Evolutionary conservation across 192 early-diverging fungal species (phyloP).

Genomic region (Gigaspora rosea): DNA sequence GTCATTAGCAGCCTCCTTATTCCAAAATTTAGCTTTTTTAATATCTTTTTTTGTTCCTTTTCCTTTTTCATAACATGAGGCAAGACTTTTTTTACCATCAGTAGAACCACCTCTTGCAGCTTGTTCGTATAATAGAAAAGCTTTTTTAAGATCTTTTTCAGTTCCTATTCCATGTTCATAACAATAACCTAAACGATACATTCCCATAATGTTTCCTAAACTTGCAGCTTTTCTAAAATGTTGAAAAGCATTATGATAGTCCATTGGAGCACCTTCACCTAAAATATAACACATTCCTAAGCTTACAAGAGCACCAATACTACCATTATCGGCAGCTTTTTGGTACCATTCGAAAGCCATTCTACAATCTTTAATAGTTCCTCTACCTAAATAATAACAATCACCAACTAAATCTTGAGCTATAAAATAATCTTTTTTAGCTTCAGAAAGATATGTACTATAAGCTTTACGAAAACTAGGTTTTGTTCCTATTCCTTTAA

Average conservation of each 20-base stretch:
- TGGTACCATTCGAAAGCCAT: neutral
- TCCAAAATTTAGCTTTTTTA: slow-evolving; percentile 35
- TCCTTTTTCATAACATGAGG: slow-evolving; percentile 42
- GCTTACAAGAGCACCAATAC: neutral
- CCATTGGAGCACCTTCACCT: neutral
- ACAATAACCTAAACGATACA: neutral
- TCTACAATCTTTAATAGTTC: neutral
- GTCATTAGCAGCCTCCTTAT: slow-evolving; percentile 40
- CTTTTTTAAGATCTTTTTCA: neutral
- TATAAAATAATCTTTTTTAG: neutral
- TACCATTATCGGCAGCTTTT: neutral
- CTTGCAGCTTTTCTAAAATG: neutral
- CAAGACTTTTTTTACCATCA: slow-evolving; percentile 38
- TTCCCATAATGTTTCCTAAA: neutral
- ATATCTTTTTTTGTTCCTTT: slow-evolving; percentile 37
- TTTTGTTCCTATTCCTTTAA: neutral
- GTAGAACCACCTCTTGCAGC: slow-evolving; percentile 17
- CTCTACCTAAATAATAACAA: neutral
- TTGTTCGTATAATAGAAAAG: neutral
- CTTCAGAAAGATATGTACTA: neutral
- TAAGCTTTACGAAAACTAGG: neutral
- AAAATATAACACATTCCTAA: neutral
- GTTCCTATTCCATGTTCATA: neutral
- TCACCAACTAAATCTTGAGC: neutral
- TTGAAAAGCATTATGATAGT: neutral